These are phyloP conservation scores for Zygosaccharomyces kombuchaensis DNA, from an alignment of 805 yeast species.

Conservation along the genomic window DNA sequence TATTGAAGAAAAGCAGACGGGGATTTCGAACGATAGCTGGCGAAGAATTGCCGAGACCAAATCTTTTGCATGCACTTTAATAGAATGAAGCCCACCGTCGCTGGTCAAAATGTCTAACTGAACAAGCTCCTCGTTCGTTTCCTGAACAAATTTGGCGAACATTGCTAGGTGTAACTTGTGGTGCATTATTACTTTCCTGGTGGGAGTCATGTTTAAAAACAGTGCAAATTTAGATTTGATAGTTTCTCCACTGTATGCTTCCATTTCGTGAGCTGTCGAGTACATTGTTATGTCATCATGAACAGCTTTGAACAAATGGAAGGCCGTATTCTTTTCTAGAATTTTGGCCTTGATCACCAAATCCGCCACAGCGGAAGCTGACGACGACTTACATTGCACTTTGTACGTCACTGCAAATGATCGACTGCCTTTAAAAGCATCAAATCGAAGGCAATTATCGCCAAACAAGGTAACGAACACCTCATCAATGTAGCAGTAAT, in stretches of 20 bases:
- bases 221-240: constrained; percentile 61
- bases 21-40: constrained; percentile 15
- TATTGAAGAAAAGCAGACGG: constrained; percentile 26
- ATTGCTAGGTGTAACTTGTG: constrained; percentile 44
- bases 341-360: constrained; percentile 59
- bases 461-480: constrained; percentile 46
- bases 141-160: constrained; percentile 42
- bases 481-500: constrained; percentile 61
- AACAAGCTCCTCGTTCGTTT: constrained; percentile 19
- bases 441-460: constrained; percentile 28
- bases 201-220: constrained; percentile 55
- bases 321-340: constrained; percentile 74
- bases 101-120: constrained; percentile 16
- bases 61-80: constrained; percentile 14
- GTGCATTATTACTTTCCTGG: constrained; percentile 35
- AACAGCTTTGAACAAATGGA: constrained; percentile 67
- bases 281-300: constrained; percentile 43
- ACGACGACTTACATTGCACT: constrained; percentile 30
- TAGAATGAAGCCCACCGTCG: constrained; percentile 8
- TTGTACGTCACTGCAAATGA: constrained; percentile 25
- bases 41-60: constrained; percentile 11
- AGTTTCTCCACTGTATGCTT: constrained; percentile 48
- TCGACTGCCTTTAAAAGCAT: constrained; percentile 20
- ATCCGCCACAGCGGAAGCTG: constrained; percentile 59
- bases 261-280: constrained; percentile 65